Conservation (phyloP, 768 basidiomycete genomes). For the Kondoa subrosea region DNA sequence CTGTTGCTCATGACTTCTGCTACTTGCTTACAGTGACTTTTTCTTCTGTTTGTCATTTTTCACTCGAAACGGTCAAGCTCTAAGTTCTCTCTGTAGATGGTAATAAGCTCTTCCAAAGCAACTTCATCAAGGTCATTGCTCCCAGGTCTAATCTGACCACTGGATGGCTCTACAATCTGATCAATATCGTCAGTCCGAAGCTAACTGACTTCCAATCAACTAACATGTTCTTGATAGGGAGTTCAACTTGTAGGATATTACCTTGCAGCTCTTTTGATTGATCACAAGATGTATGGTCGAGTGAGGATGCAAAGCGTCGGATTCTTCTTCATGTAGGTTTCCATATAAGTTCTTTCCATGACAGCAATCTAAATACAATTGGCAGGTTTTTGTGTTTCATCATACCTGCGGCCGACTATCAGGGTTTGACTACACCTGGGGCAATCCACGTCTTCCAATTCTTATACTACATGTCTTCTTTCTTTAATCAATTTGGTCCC, state of each 20-base stretch:
- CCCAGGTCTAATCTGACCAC: slow-evolving; percentile 33
- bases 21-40: slow-evolving; percentile 36
- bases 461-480: slow-evolving; percentile 28
- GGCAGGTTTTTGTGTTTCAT: background rate
- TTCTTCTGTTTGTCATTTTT: slow-evolving; percentile 26
- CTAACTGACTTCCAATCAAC: background rate
- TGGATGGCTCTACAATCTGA: slow-evolving; percentile 34
- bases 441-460: slow-evolving; percentile 33
- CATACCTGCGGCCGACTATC: slow-evolving; percentile 29
- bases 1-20: no score
- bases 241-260: slow-evolving; percentile 35
- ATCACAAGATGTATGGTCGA: slow-evolving; percentile 31
- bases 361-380: background rate
- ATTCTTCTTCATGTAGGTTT: slow-evolving; percentile 32
- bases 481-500: slow-evolving; percentile 13
- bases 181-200: slow-evolving; percentile 35
- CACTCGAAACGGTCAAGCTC: slow-evolving; percentile 19
- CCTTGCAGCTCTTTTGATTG: slow-evolving; percentile 33
- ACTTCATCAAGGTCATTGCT: slow-evolving; percentile 35
- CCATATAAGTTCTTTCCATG: slow-evolving; percentile 16
- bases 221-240: background rate
- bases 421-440: slow-evolving; percentile 25
- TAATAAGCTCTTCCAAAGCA: slow-evolving; percentile 34
- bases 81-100: slow-evolving; percentile 20
- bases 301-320: slow-evolving; percentile 28